These are phyloP conservation scores for Pichia nakasei DNA, from an alignment of 805 yeast genomes.

Conservation along the genomic window DNA sequence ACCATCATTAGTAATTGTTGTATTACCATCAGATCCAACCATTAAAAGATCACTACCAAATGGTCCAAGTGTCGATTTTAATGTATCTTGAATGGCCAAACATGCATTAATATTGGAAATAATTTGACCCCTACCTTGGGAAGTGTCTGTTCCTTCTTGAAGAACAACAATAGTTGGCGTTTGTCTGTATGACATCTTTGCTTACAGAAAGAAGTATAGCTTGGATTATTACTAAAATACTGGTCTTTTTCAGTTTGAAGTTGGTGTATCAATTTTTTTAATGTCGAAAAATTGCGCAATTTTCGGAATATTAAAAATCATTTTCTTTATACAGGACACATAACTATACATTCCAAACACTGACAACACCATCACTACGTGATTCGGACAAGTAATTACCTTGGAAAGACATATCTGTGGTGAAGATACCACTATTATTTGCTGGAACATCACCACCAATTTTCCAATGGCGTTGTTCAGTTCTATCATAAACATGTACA, in stretches of 20 bases:
- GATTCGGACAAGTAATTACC: conserved; percentile 66
- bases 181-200: conserved; percentile 75
- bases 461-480: conserved; percentile 42
- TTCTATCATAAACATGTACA: conserved; percentile 52
- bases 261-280: too few species aligned
- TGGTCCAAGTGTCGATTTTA: conserved; percentile 94
- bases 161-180: conserved; percentile 97
- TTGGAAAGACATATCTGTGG: conserved; percentile 28
- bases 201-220: background rate
- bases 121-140: conserved; percentile 95
- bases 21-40: conserved; percentile 67
- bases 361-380: conserved; percentile 47
- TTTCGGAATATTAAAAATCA: background rate
- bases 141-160: conserved; percentile 95
- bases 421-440: background rate
- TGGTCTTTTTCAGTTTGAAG: too few species aligned
- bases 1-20: conserved; percentile 97
- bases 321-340: background rate
- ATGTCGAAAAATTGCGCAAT: background rate
- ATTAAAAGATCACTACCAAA: conserved; percentile 92
- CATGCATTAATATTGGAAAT: conserved; percentile 95
- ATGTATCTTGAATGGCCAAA: conserved; percentile 90
- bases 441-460: conserved; percentile 34
- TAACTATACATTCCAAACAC: conserved; percentile 47
- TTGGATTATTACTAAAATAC: too few species aligned